These are phyloP conservation scores for Lodderomyces oxycetoniae DNA, from an alignment of 1,139 yeast genomes.

Conservation along the genomic window DNA sequence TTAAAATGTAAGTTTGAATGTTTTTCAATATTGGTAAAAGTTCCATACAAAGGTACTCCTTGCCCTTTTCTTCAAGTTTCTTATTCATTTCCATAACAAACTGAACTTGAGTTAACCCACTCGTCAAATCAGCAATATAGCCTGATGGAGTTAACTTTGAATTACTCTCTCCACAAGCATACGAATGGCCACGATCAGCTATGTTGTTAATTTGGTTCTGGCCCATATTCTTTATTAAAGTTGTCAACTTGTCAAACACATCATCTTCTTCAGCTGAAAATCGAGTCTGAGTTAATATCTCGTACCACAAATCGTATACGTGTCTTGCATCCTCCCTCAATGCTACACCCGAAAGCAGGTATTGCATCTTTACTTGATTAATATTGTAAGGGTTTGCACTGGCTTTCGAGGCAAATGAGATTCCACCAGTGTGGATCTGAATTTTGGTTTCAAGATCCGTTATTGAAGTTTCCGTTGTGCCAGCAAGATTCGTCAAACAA, in stretches of 20 bases:
- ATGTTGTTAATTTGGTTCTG: constrained; percentile 75
- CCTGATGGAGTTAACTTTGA: constrained; percentile 61
- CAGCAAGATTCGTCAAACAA: constrained; percentile 75
- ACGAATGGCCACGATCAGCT: constrained; percentile 86
- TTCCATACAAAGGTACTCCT: constrained; percentile 45
- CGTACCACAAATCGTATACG: constrained; percentile 62
- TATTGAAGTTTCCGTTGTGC: constrained; percentile 66
- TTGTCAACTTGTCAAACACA: constrained; percentile 65
- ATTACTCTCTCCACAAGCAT: constrained; percentile 66
- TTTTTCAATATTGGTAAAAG: constrained; percentile 61
- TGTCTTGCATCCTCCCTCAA: constrained; percentile 59
- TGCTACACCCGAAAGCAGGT: constrained; percentile 63
- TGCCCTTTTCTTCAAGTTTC: constrained; percentile 47
- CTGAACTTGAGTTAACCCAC: constrained; percentile 74
- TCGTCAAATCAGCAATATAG: constrained; percentile 56
- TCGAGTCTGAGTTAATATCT: constrained; percentile 65
- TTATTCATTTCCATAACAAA: constrained; percentile 59
- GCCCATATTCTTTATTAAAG: constrained; percentile 67
- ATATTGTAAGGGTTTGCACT: constrained; percentile 53
- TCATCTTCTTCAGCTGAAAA: constrained; percentile 41
- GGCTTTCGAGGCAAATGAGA: constrained; percentile 55
- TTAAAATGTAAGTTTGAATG: constrained; percentile 45
- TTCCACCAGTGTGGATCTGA: constrained; percentile 80
- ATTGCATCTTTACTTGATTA: constrained; percentile 40
- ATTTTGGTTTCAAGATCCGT: constrained; percentile 83